Conservation (phyloP, 1,139 yeast species). For the Meyerozyma guilliermondii region DNA sequence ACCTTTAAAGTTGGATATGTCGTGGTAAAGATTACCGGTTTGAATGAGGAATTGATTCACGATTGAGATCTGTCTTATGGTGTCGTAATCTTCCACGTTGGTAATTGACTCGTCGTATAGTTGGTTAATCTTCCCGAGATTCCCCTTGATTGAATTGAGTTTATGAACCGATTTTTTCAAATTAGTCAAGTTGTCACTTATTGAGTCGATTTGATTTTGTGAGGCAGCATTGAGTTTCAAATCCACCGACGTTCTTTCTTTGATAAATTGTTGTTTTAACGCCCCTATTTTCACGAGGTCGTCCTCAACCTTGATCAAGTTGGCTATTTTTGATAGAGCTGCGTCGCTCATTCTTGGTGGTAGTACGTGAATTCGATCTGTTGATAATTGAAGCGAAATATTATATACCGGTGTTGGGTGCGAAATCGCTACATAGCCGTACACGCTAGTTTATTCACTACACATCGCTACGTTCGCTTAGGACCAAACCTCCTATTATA, state of each 20-base stretch:
- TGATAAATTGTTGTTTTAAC: slow-evolving; percentile 53
- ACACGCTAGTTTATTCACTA: neutral
- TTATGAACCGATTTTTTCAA: slow-evolving; percentile 33
- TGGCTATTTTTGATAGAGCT: slow-evolving; percentile 40
- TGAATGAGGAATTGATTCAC: slow-evolving; percentile 70
- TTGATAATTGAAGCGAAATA: neutral
- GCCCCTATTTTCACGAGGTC: slow-evolving; percentile 54
- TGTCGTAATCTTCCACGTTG: slow-evolving; percentile 51
- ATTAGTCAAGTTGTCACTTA: slow-evolving; percentile 35
- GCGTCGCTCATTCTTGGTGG: slow-evolving; percentile 32
- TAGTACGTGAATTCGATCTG: neutral
- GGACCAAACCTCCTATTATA: neutral
- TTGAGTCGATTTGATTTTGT: slow-evolving; percentile 52
- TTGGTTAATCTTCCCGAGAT: slow-evolving; percentile 55
- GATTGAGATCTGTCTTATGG: slow-evolving; percentile 56
- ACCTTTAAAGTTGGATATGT: slow-evolving; percentile 53
- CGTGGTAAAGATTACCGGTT: slow-evolving; percentile 61
- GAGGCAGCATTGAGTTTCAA: slow-evolving; percentile 63
- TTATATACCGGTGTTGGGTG: neutral
- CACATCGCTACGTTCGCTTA: neutral
- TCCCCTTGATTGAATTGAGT: slow-evolving; percentile 46
- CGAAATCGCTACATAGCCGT: neutral
- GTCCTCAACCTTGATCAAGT: slow-evolving; percentile 45
- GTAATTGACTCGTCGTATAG: slow-evolving; percentile 50
- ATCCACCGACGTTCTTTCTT: slow-evolving; percentile 73